These are phyloP conservation scores for Calonectria pauciramosa DNA, from an alignment of 2,329 filamentous ascomycete genomes.

Conservation along the genomic window DNA sequence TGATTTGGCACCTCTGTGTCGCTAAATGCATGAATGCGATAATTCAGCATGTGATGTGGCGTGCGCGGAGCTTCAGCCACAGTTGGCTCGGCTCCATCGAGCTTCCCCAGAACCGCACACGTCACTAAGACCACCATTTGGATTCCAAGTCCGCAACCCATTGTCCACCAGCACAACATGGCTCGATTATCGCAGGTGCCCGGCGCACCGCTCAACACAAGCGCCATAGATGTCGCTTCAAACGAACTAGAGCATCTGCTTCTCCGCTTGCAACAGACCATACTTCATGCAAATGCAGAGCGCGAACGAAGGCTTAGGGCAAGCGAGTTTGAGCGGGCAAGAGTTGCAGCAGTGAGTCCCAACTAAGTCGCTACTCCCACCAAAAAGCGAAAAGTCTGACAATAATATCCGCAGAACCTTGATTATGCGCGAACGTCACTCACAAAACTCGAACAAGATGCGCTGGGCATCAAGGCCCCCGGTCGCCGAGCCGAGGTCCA, in stretches of 20 bases:
- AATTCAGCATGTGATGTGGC: slow-evolving; percentile 38
- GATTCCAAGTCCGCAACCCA: slow-evolving; percentile 20
- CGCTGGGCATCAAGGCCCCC: slow-evolving; percentile 69
- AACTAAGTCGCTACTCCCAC: not conserved
- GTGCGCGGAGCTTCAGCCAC: slow-evolving; percentile 45
- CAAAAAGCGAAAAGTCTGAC: slow-evolving; percentile 15
- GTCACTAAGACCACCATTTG: slow-evolving; percentile 40
- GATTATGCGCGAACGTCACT: slow-evolving; percentile 79
- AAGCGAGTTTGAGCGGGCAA: slow-evolving; percentile 74
- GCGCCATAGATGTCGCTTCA: slow-evolving; percentile 47
- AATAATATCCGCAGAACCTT: slow-evolving; percentile 69
- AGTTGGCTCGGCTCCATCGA: slow-evolving; percentile 31
- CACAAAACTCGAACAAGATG: slow-evolving; percentile 78
- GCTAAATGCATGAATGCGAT: not conserved
- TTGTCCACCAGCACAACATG: slow-evolving; percentile 39
- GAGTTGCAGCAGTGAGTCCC: slow-evolving; percentile 59
- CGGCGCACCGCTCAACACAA: slow-evolving; percentile 29
- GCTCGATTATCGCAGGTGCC: slow-evolving; percentile 42
- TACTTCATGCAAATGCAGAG: slow-evolving; percentile 73
- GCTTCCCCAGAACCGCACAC: slow-evolving; percentile 44
- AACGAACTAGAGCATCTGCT: slow-evolving; percentile 75
- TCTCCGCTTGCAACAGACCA: slow-evolving; percentile 73
- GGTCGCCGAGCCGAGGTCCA: slow-evolving; percentile 72
- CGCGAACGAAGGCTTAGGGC: slow-evolving; percentile 69
- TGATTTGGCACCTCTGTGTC: not conserved